phyloP scores from a whole-genome alignment of 164 flowering plant species.

The Litsea cubeba region DNA sequence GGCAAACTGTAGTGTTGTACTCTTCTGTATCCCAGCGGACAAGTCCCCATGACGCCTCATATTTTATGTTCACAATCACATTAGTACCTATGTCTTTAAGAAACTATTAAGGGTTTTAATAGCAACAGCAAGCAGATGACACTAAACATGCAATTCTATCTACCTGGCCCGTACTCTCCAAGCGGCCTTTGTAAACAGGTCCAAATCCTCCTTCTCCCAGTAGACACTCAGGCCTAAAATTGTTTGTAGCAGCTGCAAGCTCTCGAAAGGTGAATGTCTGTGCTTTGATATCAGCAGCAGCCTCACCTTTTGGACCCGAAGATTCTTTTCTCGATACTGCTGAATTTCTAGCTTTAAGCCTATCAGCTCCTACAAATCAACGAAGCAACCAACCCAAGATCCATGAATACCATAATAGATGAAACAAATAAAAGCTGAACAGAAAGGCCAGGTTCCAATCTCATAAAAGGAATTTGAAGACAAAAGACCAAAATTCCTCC shows the following conservation, averaged over 20 bases:
- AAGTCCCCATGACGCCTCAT: neutral
- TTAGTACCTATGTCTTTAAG: too few species aligned
- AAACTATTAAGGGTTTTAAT: too few species aligned
- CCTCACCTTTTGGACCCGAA: constrained; percentile 17
- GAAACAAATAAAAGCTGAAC: neutral
- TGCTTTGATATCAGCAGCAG: constrained; percentile 25
- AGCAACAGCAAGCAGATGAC: too few species aligned
- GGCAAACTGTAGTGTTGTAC: neutral
- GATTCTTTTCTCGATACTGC: constrained; percentile 20
- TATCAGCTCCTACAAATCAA: constrained; percentile 26
- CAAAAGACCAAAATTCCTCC: neutral
- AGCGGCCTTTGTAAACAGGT: constrained; percentile 33
- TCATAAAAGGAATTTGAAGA: neutral
- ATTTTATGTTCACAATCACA: neutral
- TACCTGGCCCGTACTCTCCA: constrained; percentile 39
- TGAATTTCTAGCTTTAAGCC: constrained; percentile 19
- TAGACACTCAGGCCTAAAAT: constrained; percentile 27
- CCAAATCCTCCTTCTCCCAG: constrained; percentile 45
- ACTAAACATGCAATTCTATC: neutral
- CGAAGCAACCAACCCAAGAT: neutral
- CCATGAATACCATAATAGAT: neutral
- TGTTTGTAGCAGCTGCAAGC: constrained; percentile 39
- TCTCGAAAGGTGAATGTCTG: constrained; percentile 34
- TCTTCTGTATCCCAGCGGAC: neutral
- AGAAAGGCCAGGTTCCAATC: neutral